A percentile compares a stretch with the other conserved stretches of the same genome.
These are phyloP conservation scores for Candida chauliodis DNA, from an alignment of 805 yeast genomes.

Conservation along the genomic window DNA sequence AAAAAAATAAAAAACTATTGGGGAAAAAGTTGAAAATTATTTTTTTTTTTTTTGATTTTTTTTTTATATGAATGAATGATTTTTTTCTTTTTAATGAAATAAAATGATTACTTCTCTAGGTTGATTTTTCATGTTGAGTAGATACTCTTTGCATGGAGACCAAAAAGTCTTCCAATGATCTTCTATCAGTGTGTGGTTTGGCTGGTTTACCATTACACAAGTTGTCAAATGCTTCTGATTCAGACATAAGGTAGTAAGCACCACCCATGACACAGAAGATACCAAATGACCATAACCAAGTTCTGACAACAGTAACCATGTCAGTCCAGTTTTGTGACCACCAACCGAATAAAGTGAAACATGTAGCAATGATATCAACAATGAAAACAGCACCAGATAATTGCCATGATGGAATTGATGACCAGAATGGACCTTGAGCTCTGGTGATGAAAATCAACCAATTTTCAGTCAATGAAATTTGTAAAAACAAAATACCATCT, in stretches of 20 bases:
- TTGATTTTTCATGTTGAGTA: constrained; percentile 81
- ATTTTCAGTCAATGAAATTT: constrained; percentile 92
- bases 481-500: constrained; percentile 91
- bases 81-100: not conserved
- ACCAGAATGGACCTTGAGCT: constrained; percentile 99
- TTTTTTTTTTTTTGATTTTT: not conserved
- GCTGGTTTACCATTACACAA: constrained; percentile 77
- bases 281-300: constrained; percentile 95
- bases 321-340: constrained; percentile 98
- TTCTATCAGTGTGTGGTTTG: constrained; percentile 50
- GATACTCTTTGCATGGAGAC: constrained; percentile 87
- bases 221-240: constrained; percentile 75
- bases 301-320: constrained; percentile 89
- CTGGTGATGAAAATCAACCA: constrained; percentile 96
- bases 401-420: constrained; percentile 95
- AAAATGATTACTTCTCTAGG: constrained; percentile 31
- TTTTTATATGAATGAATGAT: no score
- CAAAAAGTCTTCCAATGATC: constrained; percentile 80
- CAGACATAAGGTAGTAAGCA: constrained; percentile 91
- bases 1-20: not conserved
- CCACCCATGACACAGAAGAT: constrained; percentile 96
- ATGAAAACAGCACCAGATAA: constrained; percentile 87
- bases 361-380: constrained; percentile 89
- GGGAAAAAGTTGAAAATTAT: not conserved
- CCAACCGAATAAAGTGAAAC: constrained; percentile 94